These are phyloP conservation scores for Epichloe amarillans DNA, from an alignment of 2,329 filamentous ascomycete species.

Conservation along the genomic window DNA sequence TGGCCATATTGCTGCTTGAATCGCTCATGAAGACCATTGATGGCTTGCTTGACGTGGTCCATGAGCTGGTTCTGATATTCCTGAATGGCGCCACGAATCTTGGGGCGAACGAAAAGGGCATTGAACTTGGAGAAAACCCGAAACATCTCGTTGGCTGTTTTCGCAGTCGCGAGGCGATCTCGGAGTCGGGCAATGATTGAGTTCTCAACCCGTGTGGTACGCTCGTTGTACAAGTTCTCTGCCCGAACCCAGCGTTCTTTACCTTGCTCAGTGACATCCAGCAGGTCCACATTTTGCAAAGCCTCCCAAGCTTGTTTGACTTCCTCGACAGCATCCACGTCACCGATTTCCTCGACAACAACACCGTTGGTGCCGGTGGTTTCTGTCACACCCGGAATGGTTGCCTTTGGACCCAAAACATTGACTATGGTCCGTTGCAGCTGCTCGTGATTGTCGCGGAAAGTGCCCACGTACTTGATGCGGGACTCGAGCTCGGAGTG, in stretches of 20 bases:
- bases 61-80: slow-evolving; percentile 98
- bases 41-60: slow-evolving; percentile 94
- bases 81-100: slow-evolving; percentile 93
- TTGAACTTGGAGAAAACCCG: slow-evolving; percentile 99
- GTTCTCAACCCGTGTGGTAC: slow-evolving; percentile 93
- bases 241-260: slow-evolving; percentile 87
- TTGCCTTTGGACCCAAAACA: slow-evolving; percentile 70
- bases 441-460: slow-evolving; percentile 95
- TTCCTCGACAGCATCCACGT: slow-evolving; percentile 93
- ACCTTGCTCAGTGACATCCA: slow-evolving; percentile 82
- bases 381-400: slow-evolving; percentile 39
- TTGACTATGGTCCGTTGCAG: slow-evolving; percentile 92
- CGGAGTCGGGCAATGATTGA: slow-evolving; percentile 92
- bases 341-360: slow-evolving; percentile 86
- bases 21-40: slow-evolving; percentile 81
- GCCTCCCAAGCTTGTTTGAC: slow-evolving; percentile 90
- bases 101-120: slow-evolving; percentile 93
- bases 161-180: slow-evolving; percentile 86
- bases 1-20: slow-evolving; percentile 99
- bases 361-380: slow-evolving; percentile 44
- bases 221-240: slow-evolving; percentile 93
- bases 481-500: slow-evolving; percentile 83
- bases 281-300: slow-evolving; percentile 83
- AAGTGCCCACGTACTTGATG: slow-evolving; percentile 85
- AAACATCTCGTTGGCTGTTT: slow-evolving; percentile 99